phyloP scores from a whole-genome alignment of 2,329 filamentous ascomycete species.

The Arthrobotrys sinensis region DNA sequence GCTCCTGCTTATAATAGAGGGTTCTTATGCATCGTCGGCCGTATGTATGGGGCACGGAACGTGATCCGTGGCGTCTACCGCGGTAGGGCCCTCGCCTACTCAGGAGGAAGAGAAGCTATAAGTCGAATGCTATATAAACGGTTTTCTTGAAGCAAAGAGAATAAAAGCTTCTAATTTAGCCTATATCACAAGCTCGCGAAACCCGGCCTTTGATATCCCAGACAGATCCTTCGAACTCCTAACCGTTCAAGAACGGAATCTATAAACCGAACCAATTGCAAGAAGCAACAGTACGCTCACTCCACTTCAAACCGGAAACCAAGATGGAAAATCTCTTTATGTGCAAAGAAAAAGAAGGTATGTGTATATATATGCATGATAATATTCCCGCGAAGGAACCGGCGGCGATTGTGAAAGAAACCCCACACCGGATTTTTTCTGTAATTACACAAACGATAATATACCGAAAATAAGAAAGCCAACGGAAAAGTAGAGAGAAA shows the following conservation, averaged over 20 bases:
- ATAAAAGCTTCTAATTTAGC: slow-evolving; percentile 7
- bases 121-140: background rate
- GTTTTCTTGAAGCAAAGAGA: background rate
- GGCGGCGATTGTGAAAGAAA: slow-evolving; percentile 38
- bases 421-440: slow-evolving; percentile 40
- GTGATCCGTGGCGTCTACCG: slow-evolving; percentile 25
- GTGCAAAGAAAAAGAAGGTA: background rate
- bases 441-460: slow-evolving; percentile 63
- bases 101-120: background rate
- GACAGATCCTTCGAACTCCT: background rate
- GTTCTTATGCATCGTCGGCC: slow-evolving; percentile 6
- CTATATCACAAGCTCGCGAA: slow-evolving; percentile 6
- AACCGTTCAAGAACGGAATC: slow-evolving; percentile 2
- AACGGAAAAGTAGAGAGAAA: slow-evolving; percentile 46
- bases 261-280: slow-evolving; percentile 13
- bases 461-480: slow-evolving; percentile 62
- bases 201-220: background rate
- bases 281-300: slow-evolving; percentile 3
- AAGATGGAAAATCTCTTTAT: slow-evolving; percentile 14
- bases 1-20: background rate
- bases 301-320: background rate
- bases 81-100: slow-evolving; percentile 18
- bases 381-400: slow-evolving; percentile 50
- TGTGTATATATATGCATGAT: slow-evolving; percentile 40
- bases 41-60: background rate